Evolutionary conservation across 228 moss, liverwort and hornwort species (phyloP), one percentile per base, ranked within the genome.

Genomic region (Sphagnum fallax): DNA sequence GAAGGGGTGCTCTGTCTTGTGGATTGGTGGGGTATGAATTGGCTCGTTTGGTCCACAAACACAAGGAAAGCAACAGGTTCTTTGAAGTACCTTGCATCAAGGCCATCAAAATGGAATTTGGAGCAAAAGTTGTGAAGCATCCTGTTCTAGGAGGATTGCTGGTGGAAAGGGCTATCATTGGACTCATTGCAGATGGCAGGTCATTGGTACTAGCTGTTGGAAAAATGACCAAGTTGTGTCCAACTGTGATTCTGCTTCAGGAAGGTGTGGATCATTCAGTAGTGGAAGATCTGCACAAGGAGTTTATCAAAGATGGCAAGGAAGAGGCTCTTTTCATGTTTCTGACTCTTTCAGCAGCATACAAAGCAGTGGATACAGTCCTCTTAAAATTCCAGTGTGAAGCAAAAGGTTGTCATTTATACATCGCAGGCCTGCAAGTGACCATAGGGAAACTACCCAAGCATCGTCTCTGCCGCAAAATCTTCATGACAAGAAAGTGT

Each of bases 321-420:
- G 85, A 85, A 52, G 79, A 85, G 6, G 82, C 75, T 13, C 4
- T 85, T 5, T 77, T 79, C 63, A 79, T 85, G 73, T 75, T 12
- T 0, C 0, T 79, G 60, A 77, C 75, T 12, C 16, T 72, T 59
- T 85, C 77, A 52, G 73, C 79, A 0, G 75, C 79, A 5, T 79
- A 85, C 9, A 82, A 79, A 14, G 82, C 77, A 32, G 10, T 82
- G 12, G 85, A 79, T 71, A 82, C 77, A 0, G 64, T 85, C 32
- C 71, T 85, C 50, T 65, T 82, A 65, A 82, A 75, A 0, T 85
- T 82, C 68, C 71, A 77, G 14, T 69, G 64, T 5, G 82, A 85
- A 63, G 70, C 68, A 51, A 76, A 76, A 48, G 73, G 76, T 52
- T 80, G 74, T 15, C 76, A 80, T 53, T 73, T 80, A 70, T 76